phyloP scores from a whole-genome alignment of 1,139 yeast species.

The Candida tetrigidarum region DNA sequence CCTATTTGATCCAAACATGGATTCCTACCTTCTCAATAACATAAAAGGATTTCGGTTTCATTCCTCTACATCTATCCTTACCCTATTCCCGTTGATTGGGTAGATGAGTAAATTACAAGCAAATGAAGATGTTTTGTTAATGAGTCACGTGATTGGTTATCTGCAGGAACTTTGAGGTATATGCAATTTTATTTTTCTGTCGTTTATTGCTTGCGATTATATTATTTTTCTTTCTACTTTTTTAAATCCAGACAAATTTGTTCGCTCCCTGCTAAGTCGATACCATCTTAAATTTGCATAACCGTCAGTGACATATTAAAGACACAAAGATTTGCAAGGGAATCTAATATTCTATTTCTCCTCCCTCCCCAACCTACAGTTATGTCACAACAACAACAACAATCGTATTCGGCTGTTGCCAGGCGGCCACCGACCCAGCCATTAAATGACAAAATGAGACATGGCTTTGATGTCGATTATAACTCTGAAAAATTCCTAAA shows the following conservation, averaged over 20 bases:
- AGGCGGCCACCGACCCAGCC: conserved; percentile 40
- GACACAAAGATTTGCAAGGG: background rate
- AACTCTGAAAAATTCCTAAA: conserved; percentile 67
- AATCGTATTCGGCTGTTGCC: conserved; percentile 24
- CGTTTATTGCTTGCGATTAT: background rate
- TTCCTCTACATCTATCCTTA: background rate
- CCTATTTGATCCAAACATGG: background rate
- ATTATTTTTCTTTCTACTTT: background rate
- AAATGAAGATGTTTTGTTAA: background rate
- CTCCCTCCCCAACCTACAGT: no score
- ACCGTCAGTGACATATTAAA: background rate
- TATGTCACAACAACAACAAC: conserved; percentile 4
- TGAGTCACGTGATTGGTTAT: background rate
- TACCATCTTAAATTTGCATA: no score
- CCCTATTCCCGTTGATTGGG: background rate
- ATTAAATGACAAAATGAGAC: conserved; percentile 66
- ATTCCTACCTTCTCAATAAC: background rate
- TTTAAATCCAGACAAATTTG: background rate
- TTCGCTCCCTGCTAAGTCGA: background rate
- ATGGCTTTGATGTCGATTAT: conserved; percentile 79
- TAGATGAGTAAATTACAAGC: background rate
- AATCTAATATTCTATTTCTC: background rate
- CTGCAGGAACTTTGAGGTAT: conserved; percentile 1
- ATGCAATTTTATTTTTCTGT: background rate
- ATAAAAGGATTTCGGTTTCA: no score